Conservation (phyloP, 2,329 filamentous ascomycete genomes). For the Berkeleyomyces rouxiae region DNA sequence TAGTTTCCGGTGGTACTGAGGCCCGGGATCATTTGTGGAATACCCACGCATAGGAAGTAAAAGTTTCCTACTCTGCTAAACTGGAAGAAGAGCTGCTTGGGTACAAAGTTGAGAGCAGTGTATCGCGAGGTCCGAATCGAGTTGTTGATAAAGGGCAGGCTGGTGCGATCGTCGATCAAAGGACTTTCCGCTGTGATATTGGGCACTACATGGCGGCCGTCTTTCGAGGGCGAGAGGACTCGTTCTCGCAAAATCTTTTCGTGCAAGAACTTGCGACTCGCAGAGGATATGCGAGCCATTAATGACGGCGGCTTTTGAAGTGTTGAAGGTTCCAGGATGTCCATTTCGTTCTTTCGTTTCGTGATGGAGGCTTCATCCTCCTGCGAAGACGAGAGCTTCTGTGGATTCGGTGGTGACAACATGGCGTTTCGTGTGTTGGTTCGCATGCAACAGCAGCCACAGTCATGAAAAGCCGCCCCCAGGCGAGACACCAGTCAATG, state of each 20-base stretch:
- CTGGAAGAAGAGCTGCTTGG: constrained; percentile 70
- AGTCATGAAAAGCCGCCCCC: neutral
- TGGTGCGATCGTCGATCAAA: constrained; percentile 34
- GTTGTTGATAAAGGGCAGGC: constrained; percentile 35
- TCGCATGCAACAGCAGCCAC: neutral
- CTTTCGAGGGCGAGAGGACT: constrained; percentile 52
- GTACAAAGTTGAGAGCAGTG: constrained; percentile 68
- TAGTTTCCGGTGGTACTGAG: constrained; percentile 60
- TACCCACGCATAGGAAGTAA: constrained; percentile 68
- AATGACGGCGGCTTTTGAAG: neutral
- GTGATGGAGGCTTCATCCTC: constrained; percentile 11
- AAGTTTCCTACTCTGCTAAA: constrained; percentile 80
- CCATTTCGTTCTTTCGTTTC: constrained; percentile 8
- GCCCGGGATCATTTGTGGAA: constrained; percentile 64
- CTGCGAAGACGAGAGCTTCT: constrained; percentile 12
- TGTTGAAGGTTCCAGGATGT: neutral
- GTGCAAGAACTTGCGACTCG: constrained; percentile 19
- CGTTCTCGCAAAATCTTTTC: constrained; percentile 44
- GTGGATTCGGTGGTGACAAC: constrained; percentile 4
- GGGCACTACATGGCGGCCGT: constrained; percentile 41
- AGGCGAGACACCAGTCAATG: neutral
- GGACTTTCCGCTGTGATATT: constrained; percentile 23
- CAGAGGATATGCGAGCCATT: neutral
- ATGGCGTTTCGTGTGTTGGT: neutral
- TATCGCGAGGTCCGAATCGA: constrained; percentile 72